Conservation (phyloP, 495 filamentous ascomycete genomes). For the Neurospora sp. region DNA sequence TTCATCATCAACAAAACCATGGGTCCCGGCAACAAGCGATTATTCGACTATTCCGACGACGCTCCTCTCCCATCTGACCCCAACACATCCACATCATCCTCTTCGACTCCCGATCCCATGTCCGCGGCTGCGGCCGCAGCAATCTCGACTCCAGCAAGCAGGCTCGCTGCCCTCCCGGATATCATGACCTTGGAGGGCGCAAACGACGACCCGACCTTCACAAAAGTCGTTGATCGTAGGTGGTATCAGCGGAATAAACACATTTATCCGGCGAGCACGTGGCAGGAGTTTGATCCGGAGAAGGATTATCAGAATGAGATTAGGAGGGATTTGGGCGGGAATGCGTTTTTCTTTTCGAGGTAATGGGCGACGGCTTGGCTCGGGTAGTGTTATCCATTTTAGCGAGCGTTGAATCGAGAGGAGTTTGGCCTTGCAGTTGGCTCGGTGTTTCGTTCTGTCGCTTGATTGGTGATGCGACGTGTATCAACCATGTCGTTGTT, state of each 20-base stretch:
- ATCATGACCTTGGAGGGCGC: conserved; percentile 57
- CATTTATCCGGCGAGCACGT: conserved; percentile 90
- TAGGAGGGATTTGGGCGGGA: conserved; percentile 73
- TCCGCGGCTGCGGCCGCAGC: background rate
- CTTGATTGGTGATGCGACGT: background rate
- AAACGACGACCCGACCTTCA: conserved; percentile 69
- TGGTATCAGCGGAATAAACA: conserved; percentile 99
- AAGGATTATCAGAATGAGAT: conserved; percentile 76
- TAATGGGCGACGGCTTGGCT: background rate
- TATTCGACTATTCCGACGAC: conserved; percentile 67
- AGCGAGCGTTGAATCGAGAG: background rate
- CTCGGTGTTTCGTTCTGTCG: background rate
- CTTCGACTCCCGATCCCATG: conserved; percentile 33
- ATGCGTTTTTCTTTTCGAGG: conserved; percentile 80
- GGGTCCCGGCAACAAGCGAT: conserved; percentile 56
- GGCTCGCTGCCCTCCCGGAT: conserved; percentile 21
- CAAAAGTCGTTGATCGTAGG: conserved; percentile 89
- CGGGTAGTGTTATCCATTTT: too few relatives aligned
- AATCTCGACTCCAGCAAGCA: conserved; percentile 16
- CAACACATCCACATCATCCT: background rate
- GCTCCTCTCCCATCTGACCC: conserved; percentile 1
- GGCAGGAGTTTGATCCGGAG: conserved; percentile 89
- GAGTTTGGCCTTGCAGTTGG: background rate
- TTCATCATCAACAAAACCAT: conserved; percentile 80
- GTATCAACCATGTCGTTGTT: too few relatives aligned